Evolutionary conservation across 495 filamentous ascomycete species (phyloP).

Genomic region (Neurospora tetrasperma): DNA sequence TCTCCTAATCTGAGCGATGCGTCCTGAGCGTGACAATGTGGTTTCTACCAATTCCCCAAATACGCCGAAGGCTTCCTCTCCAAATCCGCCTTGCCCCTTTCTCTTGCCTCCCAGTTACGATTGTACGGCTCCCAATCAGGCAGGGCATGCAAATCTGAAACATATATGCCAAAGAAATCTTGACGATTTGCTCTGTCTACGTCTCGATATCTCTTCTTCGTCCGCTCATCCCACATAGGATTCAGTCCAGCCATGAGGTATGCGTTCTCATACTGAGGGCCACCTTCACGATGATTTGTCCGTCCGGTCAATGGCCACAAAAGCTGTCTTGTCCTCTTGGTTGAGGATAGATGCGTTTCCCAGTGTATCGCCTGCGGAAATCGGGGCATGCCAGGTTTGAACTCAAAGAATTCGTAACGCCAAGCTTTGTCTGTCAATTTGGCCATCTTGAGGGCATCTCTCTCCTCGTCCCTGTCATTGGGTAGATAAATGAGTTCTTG

Average conservation of each 20-base stretch:
- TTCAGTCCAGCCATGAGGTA: not conserved
- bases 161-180: not conserved
- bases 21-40: not conserved
- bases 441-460: not conserved
- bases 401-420: not conserved
- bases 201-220: not conserved
- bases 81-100: not conserved
- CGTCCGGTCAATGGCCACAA: not conserved
- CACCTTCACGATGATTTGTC: conserved; percentile 9
- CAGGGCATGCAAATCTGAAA: not conserved
- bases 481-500: not conserved
- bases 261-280: conserved; percentile 9
- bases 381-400: not conserved
- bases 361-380: not conserved
- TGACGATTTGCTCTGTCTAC: not conserved
- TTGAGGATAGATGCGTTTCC: not conserved
- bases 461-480: not conserved
- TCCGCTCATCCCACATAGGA: not conserved
- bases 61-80: not conserved
- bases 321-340: not conserved
- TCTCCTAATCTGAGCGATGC: not conserved
- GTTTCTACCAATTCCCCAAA: not conserved
- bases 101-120: not conserved
- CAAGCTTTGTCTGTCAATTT: not conserved
- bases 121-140: not conserved